Conservation (phyloP, 768 basidiomycete genomes). For the Neoboletus magnificus region DNA sequence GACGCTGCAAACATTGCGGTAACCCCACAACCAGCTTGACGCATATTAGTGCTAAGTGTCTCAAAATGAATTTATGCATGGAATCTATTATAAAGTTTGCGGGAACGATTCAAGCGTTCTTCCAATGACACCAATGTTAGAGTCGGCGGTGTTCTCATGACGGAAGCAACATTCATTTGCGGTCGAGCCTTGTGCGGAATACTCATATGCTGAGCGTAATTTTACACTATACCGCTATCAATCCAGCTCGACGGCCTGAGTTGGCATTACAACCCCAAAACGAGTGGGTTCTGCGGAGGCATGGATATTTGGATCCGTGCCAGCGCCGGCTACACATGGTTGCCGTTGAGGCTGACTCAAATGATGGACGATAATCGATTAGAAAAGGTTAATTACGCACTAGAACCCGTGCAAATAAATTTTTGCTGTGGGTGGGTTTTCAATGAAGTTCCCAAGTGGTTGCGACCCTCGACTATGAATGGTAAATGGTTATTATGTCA, state of each 20-base stretch:
- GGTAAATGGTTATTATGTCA: constrained; percentile 22
- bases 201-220: neutral
- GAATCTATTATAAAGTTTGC: constrained; percentile 1
- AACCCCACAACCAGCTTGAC: neutral
- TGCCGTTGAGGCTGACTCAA: neutral
- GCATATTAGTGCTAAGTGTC: constrained; percentile 2
- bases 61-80: neutral
- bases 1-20: neutral
- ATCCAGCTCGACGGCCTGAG: neutral
- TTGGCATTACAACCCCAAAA: neutral
- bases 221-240: neutral
- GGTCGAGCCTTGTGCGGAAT: neutral
- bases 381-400: neutral
- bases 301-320: neutral
- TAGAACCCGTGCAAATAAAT: neutral
- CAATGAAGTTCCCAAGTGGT: neutral
- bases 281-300: neutral
- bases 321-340: neutral
- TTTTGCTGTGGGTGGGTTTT: neutral
- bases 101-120: neutral
- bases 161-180: neutral
- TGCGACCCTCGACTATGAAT: neutral
- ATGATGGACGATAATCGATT: neutral
- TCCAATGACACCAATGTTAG: neutral
- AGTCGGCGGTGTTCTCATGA: neutral